These are phyloP conservation scores for Sphagnum tenellum DNA, from an alignment of 225 moss, liverwort and hornwort genomes.

Conservation along the genomic window DNA sequence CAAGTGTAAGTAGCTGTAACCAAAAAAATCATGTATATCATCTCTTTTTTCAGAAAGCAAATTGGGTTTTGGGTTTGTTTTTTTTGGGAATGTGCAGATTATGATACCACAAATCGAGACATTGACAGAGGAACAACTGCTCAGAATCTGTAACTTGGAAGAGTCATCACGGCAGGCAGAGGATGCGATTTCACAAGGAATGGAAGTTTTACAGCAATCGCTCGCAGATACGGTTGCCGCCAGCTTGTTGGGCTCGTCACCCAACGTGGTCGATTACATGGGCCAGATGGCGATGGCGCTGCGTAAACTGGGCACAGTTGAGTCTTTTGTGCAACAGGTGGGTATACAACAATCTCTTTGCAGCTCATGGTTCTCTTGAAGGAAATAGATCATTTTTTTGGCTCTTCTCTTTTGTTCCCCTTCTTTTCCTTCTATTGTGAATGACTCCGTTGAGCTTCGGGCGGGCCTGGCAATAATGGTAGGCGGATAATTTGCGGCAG, in stretches of 20 bases:
- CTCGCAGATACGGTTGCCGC: conserved; percentile 86
- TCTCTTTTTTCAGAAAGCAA: not conserved
- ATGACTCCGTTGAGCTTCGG: not conserved
- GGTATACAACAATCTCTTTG: not conserved
- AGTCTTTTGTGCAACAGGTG: conserved; percentile 94
- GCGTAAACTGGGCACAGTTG: conserved; percentile 86
- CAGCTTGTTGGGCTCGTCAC: conserved; percentile 75
- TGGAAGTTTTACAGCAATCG: conserved; percentile 91
- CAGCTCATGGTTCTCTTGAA: too few species aligned
- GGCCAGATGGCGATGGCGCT: conserved; percentile 99
- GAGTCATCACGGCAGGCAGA: conserved; percentile 93
- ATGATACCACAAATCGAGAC: conserved; percentile 93
- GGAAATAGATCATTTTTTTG: too few species aligned
- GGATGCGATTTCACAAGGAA: conserved; percentile 90
- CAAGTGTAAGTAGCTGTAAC: not conserved
- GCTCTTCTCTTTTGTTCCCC: too few species aligned
- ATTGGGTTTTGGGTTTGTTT: not conserved
- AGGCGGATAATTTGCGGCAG: conserved; percentile 96
- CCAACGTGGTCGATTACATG: conserved; percentile 98
- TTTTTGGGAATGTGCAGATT: conserved; percentile 48
- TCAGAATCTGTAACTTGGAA: conserved; percentile 74
- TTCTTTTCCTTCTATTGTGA: too few species aligned
- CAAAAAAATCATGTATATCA: too few species aligned
- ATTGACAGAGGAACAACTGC: conserved; percentile 82
- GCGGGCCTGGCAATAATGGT: not conserved